Evolutionary conservation across 148 eudicot genomes (phyloP).

Genomic region (Euryodendron excelsum): DNA sequence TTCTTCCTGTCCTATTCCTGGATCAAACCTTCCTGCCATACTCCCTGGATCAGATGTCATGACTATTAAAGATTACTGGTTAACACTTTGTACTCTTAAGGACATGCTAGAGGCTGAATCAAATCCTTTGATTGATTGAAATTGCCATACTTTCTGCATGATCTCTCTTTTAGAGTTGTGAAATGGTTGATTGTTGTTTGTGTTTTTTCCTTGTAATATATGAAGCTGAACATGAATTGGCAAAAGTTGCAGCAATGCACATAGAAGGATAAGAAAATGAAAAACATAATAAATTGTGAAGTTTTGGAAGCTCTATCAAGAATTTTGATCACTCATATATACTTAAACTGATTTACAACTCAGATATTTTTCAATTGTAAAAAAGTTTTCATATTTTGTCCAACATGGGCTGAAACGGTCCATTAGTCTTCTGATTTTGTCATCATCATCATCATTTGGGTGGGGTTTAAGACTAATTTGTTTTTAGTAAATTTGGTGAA

Average conservation of each 20-base stretch:
- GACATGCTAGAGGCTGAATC: not conserved
- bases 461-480: no score
- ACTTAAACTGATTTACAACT: not conserved
- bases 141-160: not conserved
- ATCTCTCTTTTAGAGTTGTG: not conserved
- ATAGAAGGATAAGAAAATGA: not conserved
- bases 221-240: not conserved
- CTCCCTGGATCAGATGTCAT: not conserved
- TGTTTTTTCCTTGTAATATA: not conserved
- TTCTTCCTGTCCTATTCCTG: no score
- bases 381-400: not conserved
- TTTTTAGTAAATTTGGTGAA: not conserved
- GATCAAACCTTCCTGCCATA: not conserved
- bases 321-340: not conserved
- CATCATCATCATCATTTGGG: no score
- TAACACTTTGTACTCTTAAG: not conserved
- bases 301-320: not conserved
- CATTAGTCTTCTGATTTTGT: not conserved
- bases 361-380: not conserved
- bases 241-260: not conserved
- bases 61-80: not conserved
- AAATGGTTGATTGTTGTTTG: not conserved
- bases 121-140: not conserved
- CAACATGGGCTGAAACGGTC: no score
- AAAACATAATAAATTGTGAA: not conserved